Evolutionary conservation across 1,284 basidiomycete species (phyloP).

Genomic region (Ceratobasidium sp.): DNA sequence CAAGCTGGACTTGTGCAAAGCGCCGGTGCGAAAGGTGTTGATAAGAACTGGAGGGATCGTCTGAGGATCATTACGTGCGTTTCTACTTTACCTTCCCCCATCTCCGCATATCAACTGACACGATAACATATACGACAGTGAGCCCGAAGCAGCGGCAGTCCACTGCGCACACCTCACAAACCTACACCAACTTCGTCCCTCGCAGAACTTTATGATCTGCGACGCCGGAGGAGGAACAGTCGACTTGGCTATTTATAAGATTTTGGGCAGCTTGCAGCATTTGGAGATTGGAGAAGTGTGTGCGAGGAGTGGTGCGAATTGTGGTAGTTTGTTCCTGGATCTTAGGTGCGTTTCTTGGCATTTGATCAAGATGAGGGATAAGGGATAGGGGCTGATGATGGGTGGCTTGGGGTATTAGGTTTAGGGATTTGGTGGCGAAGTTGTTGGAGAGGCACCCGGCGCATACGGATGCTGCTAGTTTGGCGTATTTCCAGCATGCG

Average conservation of each 20-base stretch:
- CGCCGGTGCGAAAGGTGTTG: conserved; percentile 68
- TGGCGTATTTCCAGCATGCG: conserved; percentile 87
- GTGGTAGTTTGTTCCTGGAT: conserved; percentile 85
- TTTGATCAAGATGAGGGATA: no score
- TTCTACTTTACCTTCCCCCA: no score
- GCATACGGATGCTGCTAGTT: conserved; percentile 79
- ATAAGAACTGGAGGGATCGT: conserved; percentile 79
- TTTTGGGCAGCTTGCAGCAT: conserved; percentile 78
- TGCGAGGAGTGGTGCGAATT: conserved; percentile 83
- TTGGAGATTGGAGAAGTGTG: conserved; percentile 89
- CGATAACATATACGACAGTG: conserved; percentile 57
- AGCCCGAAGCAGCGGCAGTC: conserved; percentile 87
- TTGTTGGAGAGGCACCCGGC: conserved; percentile 80
- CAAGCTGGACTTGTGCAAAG: conserved; percentile 80
- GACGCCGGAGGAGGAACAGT: conserved; percentile 88
- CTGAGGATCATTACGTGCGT: conserved; percentile 80
- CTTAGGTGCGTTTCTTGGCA: conserved; percentile 61
- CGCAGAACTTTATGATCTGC: conserved; percentile 81
- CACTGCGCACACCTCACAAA: conserved; percentile 84
- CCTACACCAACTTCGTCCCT: conserved; percentile 78
- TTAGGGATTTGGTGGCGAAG: conserved; percentile 78
- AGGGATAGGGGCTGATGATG: no score
- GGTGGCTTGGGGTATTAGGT: conserved; percentile 56
- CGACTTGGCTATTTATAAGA: conserved; percentile 81
- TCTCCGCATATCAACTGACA: conserved; percentile 13